Evolutionary conservation across 177 flowering plant species (phyloP).

Genomic region (Vitis hybrid): DNA sequence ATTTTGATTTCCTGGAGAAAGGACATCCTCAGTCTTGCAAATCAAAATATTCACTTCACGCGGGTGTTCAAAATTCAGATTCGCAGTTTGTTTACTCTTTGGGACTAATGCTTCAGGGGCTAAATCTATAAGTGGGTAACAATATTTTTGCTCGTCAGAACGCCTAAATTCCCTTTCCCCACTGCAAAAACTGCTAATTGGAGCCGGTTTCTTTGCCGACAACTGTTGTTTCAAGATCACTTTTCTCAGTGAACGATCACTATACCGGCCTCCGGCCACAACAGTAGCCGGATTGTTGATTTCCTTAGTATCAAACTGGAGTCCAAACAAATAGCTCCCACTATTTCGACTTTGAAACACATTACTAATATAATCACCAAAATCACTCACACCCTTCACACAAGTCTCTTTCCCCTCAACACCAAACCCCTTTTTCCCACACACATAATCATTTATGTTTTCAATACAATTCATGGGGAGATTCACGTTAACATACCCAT

Average conservation of each 20-base stretch:
- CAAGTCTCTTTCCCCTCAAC: not conserved
- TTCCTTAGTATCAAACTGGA: not conserved
- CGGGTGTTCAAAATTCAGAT: not conserved
- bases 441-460: not conserved
- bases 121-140: slow-evolving; percentile 4
- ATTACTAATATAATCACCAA: not conserved
- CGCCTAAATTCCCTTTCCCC: not conserved
- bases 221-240: slow-evolving; percentile 18
- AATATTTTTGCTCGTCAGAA: not conserved
- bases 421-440: not conserved
- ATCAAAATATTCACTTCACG: not conserved
- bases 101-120: slow-evolving; percentile 1
- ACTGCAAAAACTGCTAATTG: not conserved
- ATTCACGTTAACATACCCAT: not conserved
- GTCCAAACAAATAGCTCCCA: not conserved
- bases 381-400: not conserved
- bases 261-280: not conserved
- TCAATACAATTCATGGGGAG: not conserved
- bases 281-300: not conserved
- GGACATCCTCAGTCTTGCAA: not conserved
- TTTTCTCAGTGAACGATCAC: slow-evolving; percentile 18
- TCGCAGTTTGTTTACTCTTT: not conserved
- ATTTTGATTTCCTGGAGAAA: not conserved
- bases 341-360: not conserved
- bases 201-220: slow-evolving; percentile 13